Evolutionary conservation across 441 rosid genomes (phyloP).

Genomic region (Daphne laureola): DNA sequence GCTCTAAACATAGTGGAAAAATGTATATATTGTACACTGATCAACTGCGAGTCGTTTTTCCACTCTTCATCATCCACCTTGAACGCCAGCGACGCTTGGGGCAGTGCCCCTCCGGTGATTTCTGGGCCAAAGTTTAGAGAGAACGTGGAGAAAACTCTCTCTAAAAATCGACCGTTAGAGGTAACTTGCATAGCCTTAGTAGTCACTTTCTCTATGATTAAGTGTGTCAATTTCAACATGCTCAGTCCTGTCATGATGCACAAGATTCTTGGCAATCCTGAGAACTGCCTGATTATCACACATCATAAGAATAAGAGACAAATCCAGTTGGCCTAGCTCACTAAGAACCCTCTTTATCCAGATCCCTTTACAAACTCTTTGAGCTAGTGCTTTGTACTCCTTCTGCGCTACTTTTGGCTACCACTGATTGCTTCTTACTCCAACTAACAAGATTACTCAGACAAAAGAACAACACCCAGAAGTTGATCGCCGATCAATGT

Average conservation of each 20-base stretch:
- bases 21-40: too few species aligned
- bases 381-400: not conserved
- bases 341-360: not conserved
- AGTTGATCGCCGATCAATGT: not conserved
- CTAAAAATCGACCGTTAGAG: too few species aligned
- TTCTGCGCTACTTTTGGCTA: not conserved
- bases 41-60: too few species aligned
- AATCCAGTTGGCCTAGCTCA: not conserved
- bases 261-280: not conserved
- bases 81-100: too few species aligned
- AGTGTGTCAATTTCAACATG: not conserved
- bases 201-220: too few species aligned
- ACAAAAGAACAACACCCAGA: not conserved
- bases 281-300: not conserved
- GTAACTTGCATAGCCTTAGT: too few species aligned
- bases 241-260: not conserved
- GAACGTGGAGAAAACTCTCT: too few species aligned
- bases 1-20: too few species aligned
- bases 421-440: not conserved
- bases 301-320: not conserved
- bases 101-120: too few species aligned
- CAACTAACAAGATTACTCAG: conserved; percentile 1
- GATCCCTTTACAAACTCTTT: not conserved
- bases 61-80: too few species aligned
- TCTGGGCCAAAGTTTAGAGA: too few species aligned